Percentiles rank a stretch among this genome's conserved stretches.
Evolutionary conservation across 2,329 filamentous ascomycete species (phyloP).

Genomic region (Paracorniculantispora psalliotae): DNA sequence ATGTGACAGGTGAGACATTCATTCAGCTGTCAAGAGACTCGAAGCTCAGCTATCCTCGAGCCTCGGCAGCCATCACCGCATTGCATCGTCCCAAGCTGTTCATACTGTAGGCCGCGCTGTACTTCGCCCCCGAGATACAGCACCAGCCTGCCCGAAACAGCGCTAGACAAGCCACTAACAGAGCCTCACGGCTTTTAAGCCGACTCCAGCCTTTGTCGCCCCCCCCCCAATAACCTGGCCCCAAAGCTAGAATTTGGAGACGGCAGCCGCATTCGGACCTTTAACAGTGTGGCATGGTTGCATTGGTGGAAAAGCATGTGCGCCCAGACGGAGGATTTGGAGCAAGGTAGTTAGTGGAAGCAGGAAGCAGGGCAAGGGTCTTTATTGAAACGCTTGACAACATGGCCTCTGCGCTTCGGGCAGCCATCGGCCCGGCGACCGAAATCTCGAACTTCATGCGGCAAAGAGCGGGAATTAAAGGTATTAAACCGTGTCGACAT

Average conservation of each 20-base stretch:
- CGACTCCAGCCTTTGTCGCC: constrained; percentile 5
- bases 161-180: constrained; percentile 5
- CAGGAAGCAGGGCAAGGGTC: neutral
- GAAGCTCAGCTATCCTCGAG: neutral
- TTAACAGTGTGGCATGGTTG: neutral
- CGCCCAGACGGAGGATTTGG: neutral
- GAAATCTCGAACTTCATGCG: neutral
- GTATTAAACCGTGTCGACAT: no score
- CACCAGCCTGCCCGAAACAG: neutral
- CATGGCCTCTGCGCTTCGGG: neutral
- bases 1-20: neutral
- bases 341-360: neutral
- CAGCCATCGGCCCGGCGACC: neutral
- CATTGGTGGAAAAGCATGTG: neutral
- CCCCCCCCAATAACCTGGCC: neutral
- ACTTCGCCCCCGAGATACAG: neutral
- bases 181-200: constrained; percentile 7
- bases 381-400: neutral
- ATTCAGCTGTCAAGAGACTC: neutral
- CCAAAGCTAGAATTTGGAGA: neutral
- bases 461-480: neutral
- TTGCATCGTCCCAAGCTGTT: neutral
- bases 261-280: constrained; percentile 1
- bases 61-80: neutral
- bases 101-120: neutral